Evolutionary conservation across 164 flowering plant species (phyloP), one percentile per base, ranked within the genome.

Genomic region (Akebia trifoliata): DNA sequence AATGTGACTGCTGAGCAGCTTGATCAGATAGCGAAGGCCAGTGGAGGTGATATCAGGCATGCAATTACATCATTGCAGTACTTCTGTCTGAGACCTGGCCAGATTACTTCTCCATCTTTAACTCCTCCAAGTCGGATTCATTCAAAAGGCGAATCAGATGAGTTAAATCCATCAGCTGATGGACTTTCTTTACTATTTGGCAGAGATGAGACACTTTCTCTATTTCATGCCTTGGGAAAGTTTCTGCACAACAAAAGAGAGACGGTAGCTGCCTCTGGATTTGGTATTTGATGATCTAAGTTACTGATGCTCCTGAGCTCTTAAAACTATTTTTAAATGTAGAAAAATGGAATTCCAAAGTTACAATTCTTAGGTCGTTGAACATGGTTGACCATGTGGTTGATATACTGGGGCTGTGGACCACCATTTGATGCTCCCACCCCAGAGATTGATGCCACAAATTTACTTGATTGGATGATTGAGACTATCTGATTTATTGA

Each of bases 181-280:
- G 74, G 56, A 48, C 56, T 54, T 58, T 50, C 77, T 37, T 67
- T 74, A 36, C 63, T 76, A 22, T 78, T 83, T 67, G 96, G 96
- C 56, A 81, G 86, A 78, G 97, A 93, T 74, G 93, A 85, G 54
- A 86, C 92, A 43, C 81, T 93, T 42, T 76, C 97, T 32, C 69
- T 93, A 26, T 90, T 93, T 75, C 99, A 93, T 78, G 99, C 95
- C 53, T 71, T 93, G 68, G 99, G 99, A 51, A 93, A 93, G 66
- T 93, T 93, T 74, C 72, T 93, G 54, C 99, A 93, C 78, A 90
- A 86, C 79, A 93, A 93, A 71, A 83, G 99, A 71, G 97, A 83
- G 55, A 58, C 69, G 60, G 75, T 51, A 45, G 42, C 45, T 70
- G 53, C 67, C n/a, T 42, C 61, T 52, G 49, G 37, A 48, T 61